Conservation (phyloP, 495 filamentous ascomycete genomes). For the Bombardia bombarda region DNA sequence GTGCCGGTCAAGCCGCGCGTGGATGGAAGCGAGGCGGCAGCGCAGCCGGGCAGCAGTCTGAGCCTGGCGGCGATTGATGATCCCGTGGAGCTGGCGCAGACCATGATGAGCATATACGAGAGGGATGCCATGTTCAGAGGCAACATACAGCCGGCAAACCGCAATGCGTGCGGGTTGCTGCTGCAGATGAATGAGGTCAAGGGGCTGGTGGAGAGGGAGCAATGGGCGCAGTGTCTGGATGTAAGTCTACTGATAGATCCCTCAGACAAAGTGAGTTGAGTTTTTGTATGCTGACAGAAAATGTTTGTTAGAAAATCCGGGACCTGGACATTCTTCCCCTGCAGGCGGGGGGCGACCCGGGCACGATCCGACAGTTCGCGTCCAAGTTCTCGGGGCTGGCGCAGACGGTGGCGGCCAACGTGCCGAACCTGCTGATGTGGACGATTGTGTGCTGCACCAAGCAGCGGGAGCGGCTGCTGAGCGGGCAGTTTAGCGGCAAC, state of each 20-base stretch:
- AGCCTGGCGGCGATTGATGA: constrained; percentile 84
- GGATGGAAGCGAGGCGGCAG: constrained; percentile 22
- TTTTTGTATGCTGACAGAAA: background rate
- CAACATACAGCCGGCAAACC: constrained; percentile 57
- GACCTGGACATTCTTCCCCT: constrained; percentile 70
- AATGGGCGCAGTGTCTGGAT: constrained; percentile 74
- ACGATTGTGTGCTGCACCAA: constrained; percentile 74
- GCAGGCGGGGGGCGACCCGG: constrained; percentile 58
- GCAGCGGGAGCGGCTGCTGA: constrained; percentile 59
- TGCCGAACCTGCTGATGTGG: constrained; percentile 88
- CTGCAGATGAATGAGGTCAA: constrained; percentile 75
- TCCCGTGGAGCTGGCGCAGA: constrained; percentile 65
- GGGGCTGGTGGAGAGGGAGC: constrained; percentile 53
- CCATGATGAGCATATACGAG: constrained; percentile 76
- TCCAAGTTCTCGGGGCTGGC: constrained; percentile 67
- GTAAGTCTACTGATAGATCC: too few species aligned
- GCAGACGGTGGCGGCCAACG: constrained; percentile 70
- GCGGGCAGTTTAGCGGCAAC: constrained; percentile 62
- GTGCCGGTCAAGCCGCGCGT: constrained; percentile 67
- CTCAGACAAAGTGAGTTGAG: too few species aligned
- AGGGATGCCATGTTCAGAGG: constrained; percentile 63
- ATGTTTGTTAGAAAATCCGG: constrained; percentile 66
- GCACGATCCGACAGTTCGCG: constrained; percentile 63
- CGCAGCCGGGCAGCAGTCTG: constrained; percentile 49
- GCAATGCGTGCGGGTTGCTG: constrained; percentile 62